Conservation (phyloP, 129 eudicot species). For the Tagetes patula region DNA sequence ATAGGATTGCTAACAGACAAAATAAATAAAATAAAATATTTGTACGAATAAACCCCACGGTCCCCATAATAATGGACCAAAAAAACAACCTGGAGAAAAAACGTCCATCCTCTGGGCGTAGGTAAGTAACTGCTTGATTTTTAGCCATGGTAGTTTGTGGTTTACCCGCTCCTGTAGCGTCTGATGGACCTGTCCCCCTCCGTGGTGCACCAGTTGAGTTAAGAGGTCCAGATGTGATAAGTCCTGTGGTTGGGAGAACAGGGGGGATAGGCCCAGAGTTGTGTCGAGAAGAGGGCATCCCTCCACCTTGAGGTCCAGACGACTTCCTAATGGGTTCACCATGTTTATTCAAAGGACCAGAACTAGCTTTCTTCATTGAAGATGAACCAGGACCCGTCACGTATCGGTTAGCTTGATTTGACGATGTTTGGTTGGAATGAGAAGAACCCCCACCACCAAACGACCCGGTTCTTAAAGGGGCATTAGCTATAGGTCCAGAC, state of each 20-base stretch:
- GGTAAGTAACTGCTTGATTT: conserved; percentile 80
- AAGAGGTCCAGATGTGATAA: conserved; percentile 79
- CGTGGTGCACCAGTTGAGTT: conserved; percentile 84
- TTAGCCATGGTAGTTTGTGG: conserved; percentile 45
- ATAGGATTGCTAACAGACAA: conserved; percentile 21
- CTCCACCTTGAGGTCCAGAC: conserved; percentile 85
- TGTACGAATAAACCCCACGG: not conserved
- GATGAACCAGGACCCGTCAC: conserved; percentile 56
- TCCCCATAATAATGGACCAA: not conserved
- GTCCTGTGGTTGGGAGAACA: conserved; percentile 76
- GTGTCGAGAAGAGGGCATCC: conserved; percentile 60
- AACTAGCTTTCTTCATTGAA: conserved; percentile 72
- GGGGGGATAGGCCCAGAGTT: conserved; percentile 82
- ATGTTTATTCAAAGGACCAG: conserved; percentile 85
- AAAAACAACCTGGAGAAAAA: conserved; percentile 36
- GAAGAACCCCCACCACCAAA: conserved; percentile 58
- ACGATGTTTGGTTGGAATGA: conserved; percentile 50
- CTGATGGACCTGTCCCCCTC: conserved; percentile 65
- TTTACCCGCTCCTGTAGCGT: conserved; percentile 51
- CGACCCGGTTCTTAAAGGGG: conserved; percentile 69
- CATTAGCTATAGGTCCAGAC: conserved; percentile 72
- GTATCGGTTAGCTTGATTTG: conserved; percentile 44
- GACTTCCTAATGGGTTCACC: conserved; percentile 86
- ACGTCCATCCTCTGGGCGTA: conserved; percentile 38
- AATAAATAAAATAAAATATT: not conserved